A percentile compares a stretch with the other conserved stretches of the same genome.
These are phyloP conservation scores for Myxozyma melibiosi DNA, from an alignment of 805 yeast genomes.

Conservation along the genomic window DNA sequence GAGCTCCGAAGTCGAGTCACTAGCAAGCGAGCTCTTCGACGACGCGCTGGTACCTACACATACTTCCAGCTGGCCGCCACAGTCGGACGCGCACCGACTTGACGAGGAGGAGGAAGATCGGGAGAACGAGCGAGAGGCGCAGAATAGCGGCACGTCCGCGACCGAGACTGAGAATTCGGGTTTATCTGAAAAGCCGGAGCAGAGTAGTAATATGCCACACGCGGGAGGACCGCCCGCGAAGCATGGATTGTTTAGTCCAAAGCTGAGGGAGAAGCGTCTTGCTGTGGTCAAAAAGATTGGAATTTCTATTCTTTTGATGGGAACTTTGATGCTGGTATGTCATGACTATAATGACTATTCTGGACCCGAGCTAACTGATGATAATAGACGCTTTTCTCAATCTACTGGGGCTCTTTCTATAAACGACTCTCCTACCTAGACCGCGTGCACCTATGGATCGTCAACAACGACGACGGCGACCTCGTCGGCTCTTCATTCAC, in stretches of 20 bases:
- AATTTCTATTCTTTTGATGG: conserved; percentile 12
- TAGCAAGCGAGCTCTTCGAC: not conserved
- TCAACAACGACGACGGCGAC: conserved; percentile 45
- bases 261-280: conserved; percentile 5
- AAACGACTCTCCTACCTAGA: conserved; percentile 39
- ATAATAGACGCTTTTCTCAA: conserved; percentile 43
- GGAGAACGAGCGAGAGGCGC: not conserved
- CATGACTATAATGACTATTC: not conserved
- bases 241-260: conserved; percentile 21
- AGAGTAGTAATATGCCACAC: not conserved
- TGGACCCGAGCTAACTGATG: not conserved
- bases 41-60: not conserved
- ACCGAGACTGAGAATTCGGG: too few species aligned
- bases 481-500: conserved; percentile 42
- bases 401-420: conserved; percentile 55
- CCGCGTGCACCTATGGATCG: conserved; percentile 43
- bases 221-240: conserved; percentile 9
- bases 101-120: too few species aligned
- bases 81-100: too few species aligned
- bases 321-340: conserved; percentile 12
- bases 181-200: too few species aligned
- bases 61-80: too few species aligned
- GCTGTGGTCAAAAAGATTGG: not conserved
- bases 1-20: not conserved
- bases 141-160: too few species aligned